Evolutionary conservation across 1,284 basidiomycete species (phyloP).

Genomic region (Apiotrichum akiyoshidainum): DNA sequence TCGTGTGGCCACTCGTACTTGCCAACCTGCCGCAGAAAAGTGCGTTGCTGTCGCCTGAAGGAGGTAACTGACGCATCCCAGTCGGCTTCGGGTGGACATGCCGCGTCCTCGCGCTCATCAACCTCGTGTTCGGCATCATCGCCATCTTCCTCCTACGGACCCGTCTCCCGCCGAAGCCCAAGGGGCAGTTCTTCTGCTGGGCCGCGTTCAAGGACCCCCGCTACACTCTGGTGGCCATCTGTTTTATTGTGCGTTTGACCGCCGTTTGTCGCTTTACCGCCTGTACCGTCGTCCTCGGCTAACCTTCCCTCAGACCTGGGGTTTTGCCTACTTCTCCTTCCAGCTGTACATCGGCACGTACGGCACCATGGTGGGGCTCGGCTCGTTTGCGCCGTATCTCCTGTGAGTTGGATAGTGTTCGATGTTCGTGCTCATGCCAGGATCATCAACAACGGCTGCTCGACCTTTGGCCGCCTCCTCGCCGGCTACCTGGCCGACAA

Average conservation of each 20-base stretch:
- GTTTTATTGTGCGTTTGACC: not conserved
- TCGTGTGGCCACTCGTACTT: constrained; percentile 35
- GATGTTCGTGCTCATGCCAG: too few relatives aligned
- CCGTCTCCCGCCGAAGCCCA: constrained; percentile 21
- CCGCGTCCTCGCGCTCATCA: constrained; percentile 31
- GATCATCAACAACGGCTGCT: constrained; percentile 2
- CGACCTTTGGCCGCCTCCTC: not conserved
- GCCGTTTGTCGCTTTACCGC: too few relatives aligned
- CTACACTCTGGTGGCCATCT: constrained; percentile 23
- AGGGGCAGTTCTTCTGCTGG: constrained; percentile 27
- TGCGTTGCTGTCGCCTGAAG: constrained; percentile 14
- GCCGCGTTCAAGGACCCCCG: constrained; percentile 25
- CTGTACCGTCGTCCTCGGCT: not conserved
- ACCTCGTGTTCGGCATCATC: constrained; percentile 13
- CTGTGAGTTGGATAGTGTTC: too few relatives aligned
- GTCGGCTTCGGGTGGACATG: constrained; percentile 39
- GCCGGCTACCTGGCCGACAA: constrained; percentile 23
- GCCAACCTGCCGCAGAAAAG: constrained; percentile 32
- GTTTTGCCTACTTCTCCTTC: constrained; percentile 32
- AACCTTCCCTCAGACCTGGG: constrained; percentile 15
- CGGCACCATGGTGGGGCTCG: constrained; percentile 23
- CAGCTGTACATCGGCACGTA: constrained; percentile 34
- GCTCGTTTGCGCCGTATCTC: constrained; percentile 31
- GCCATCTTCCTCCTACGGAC: constrained; percentile 30
- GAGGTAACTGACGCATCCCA: constrained; percentile 3